Conservation (phyloP, 2,329 filamentous ascomycete genomes). For the Aspergillus fischeri region DNA sequence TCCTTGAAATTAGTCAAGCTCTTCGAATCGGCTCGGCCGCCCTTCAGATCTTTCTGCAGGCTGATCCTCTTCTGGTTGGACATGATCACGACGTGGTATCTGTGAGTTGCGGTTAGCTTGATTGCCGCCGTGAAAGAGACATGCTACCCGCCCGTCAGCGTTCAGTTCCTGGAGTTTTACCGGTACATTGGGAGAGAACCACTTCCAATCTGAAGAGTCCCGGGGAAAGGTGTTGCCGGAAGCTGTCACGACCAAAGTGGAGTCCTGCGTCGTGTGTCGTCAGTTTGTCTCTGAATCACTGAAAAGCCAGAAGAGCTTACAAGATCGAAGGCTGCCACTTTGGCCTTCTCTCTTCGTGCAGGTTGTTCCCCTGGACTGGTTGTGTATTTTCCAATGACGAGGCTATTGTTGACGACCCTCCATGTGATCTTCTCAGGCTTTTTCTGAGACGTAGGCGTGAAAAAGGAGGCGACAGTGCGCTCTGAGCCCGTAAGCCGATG, state of each 20-base stretch:
- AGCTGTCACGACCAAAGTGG: slow-evolving; percentile 74
- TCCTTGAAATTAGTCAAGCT: slow-evolving; percentile 76
- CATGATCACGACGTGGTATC: slow-evolving; percentile 72
- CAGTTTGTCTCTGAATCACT: neutral
- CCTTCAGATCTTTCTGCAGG: slow-evolving; percentile 68
- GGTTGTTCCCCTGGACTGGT: slow-evolving; percentile 30
- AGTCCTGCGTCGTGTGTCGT: slow-evolving; percentile 56
- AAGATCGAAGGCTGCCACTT: slow-evolving; percentile 46
- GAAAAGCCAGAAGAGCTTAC: slow-evolving; percentile 23
- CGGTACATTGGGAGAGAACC: slow-evolving; percentile 78
- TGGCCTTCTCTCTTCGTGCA: slow-evolving; percentile 16
- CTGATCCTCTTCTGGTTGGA: slow-evolving; percentile 86
- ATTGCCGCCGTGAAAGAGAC: neutral
- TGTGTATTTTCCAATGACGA: slow-evolving; percentile 72
- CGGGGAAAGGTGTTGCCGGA: slow-evolving; percentile 76
- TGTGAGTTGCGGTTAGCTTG: slow-evolving; percentile 27
- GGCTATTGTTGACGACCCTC: slow-evolving; percentile 61
- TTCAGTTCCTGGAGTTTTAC: slow-evolving; percentile 63
- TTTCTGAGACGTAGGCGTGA: slow-evolving; percentile 81
- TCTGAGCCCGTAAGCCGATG: slow-evolving; percentile 18
- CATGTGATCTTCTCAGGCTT: slow-evolving; percentile 71
- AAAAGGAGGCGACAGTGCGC: slow-evolving; percentile 72
- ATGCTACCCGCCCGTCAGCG: slow-evolving; percentile 57
- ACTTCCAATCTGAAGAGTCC: slow-evolving; percentile 80
- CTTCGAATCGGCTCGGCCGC: slow-evolving; percentile 62